Base-by-base conservation (phyloP, 129 eudicot species). In the Escallonia rubra region DNA sequence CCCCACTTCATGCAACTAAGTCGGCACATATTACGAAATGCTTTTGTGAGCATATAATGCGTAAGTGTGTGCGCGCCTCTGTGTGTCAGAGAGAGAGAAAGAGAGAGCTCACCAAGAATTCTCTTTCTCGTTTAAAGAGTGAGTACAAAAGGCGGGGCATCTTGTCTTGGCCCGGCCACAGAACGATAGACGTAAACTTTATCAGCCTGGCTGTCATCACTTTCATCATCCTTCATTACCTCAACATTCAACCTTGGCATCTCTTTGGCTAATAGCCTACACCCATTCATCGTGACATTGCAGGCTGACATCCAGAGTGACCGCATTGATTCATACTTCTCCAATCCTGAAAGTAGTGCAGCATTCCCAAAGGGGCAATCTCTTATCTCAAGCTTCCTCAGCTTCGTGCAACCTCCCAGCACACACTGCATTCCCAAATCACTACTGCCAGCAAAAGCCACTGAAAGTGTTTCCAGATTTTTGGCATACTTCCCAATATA, bases 231-330 rank as follows among this genome's bases (percentile, higher is more conserved):
- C 65, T 73, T 82, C 15, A 89, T 82, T 10, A 89, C 89, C 70
- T 89, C 96, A 47, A 89, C 89, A 64, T 82, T 89, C 66, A 89
- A 57, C 77, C 84, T 63, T 0, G 96, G 90, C 78, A 44, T 76
- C 66, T 76, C 72, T 57, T 57, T 69, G 2, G 93, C 96, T 62
- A 89, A 79, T 7, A 16, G 10, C 66, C 69, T 74, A 71, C 96
- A 89, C 12, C 80, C 94, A 8, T 81, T 68, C 78, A 86, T 72
- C 4, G 90, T 89, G 75, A 89, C 86, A 14, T 65, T 73, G 59
- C 96, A 89, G 0, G 90, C 74, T 2, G 96, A 89, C 94, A 89
- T 89, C 96, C 96, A 89, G 39, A 89, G 65, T 9, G 94, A 89
- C 73, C 94, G 68, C 96, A 89, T 89, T 66, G 85, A 72, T 63